These are phyloP conservation scores for Paramecium caudatum DNA, from an alignment of 73 alveolate species.

Conservation along the genomic window DNA sequence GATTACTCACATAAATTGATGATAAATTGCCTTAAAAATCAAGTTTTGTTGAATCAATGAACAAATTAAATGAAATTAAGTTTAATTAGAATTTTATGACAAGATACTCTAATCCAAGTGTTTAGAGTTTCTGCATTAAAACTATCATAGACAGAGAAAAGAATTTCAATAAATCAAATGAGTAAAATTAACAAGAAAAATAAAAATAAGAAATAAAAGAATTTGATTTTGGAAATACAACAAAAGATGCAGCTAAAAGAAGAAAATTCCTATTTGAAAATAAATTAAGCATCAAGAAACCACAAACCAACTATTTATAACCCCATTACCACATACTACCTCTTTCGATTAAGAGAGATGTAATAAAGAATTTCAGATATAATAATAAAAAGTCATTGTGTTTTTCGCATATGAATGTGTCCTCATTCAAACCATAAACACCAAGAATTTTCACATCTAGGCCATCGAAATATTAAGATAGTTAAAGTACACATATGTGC, in stretches of 20 bases:
- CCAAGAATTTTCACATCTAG: conserved; percentile 8
- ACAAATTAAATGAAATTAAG: background rate
- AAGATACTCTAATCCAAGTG: conserved; percentile 21
- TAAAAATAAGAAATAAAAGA: conserved; percentile 7
- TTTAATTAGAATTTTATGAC: conserved; percentile 22
- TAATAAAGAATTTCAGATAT: background rate
- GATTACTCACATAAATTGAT: conserved; percentile 13
- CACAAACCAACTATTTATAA: background rate
- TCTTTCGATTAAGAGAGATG: conserved; percentile 22
- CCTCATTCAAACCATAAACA: background rate
- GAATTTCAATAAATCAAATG: background rate
- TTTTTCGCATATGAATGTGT: background rate
- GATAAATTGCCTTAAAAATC: background rate
- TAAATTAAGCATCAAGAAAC: conserved; percentile 54
- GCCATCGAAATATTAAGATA: conserved; percentile 25
- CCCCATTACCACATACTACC: conserved; percentile 14
- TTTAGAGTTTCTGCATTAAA: background rate
- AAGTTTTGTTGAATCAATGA: background rate
- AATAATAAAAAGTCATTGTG: background rate
- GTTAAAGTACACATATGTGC: conserved; percentile 45
- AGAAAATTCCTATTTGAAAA: conserved; percentile 38
- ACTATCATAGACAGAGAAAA: conserved; percentile 22
- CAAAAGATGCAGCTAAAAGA: background rate
- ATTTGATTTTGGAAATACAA: conserved; percentile 37
- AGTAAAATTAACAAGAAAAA: too few species aligned